Percentiles rank a stretch among this genome's conserved stretches.
phyloP scores from a whole-genome alignment of 768 basidiomycete species.

The Amanita pallidorosea region DNA sequence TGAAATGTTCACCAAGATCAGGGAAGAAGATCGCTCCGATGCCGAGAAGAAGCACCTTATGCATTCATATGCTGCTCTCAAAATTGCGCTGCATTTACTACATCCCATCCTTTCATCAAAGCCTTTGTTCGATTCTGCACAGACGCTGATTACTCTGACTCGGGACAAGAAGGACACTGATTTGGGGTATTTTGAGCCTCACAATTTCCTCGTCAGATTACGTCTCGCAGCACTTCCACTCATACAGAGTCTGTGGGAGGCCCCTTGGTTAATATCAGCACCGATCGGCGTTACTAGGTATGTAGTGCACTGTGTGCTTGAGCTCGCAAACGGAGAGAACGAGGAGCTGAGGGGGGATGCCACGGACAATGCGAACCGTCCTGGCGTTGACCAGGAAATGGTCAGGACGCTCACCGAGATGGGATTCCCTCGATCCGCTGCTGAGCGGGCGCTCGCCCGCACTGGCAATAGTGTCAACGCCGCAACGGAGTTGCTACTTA shows the following conservation, averaged over 20 bases:
- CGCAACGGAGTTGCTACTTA: constrained; percentile 80
- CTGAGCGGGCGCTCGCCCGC: constrained; percentile 72
- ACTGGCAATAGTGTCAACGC: constrained; percentile 82
- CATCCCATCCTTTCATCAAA: constrained; percentile 70
- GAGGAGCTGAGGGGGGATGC: constrained; percentile 51
- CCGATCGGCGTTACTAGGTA: constrained; percentile 68
- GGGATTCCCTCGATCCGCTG: constrained; percentile 91
- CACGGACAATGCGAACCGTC: constrained; percentile 7
- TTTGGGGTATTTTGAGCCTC: constrained; percentile 71
- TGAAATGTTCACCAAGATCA: constrained; percentile 35
- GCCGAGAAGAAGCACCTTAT: constrained; percentile 51
- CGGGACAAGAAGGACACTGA: constrained; percentile 76
- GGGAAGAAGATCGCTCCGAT: constrained; percentile 47
- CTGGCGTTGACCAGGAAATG: constrained; percentile 62
- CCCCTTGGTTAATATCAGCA: constrained; percentile 69
- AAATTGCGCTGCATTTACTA: constrained; percentile 71
- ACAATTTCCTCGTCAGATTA: constrained; percentile 78
- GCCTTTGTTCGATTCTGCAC: constrained; percentile 75
- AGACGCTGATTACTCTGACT: constrained; percentile 61
- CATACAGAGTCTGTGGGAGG: constrained; percentile 65
- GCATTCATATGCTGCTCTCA: constrained; percentile 73
- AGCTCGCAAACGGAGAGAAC: constrained; percentile 72
- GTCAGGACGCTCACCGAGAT: constrained; percentile 86
- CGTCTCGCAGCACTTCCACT: constrained; percentile 63
- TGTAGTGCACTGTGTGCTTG: constrained; percentile 68